A percentile compares a stretch with the other conserved stretches of the same genome.
These are phyloP conservation scores for Pseudogymnoascus sp. DNA, from an alignment of 2,329 filamentous ascomycete species.

Conservation along the genomic window DNA sequence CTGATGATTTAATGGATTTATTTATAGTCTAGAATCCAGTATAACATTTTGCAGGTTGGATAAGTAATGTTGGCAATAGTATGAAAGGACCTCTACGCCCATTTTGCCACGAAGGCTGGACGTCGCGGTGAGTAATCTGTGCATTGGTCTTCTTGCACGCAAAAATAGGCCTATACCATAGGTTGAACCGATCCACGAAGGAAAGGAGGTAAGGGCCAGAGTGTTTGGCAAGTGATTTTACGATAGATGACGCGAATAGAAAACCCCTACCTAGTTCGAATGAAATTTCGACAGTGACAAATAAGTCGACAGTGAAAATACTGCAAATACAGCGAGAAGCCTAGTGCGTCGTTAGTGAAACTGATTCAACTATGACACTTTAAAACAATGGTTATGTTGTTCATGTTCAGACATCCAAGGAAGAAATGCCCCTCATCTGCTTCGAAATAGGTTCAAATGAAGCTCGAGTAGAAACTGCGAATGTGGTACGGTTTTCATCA, in stretches of 20 bases:
- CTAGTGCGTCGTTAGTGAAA: not conserved
- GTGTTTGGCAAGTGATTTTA: constrained; percentile 59
- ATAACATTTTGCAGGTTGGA: not conserved
- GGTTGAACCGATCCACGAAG: constrained; percentile 34
- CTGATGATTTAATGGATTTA: too few relatives aligned
- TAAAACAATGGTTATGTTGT: constrained; percentile 2
- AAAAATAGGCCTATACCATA: constrained; percentile 78
- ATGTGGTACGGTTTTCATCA: constrained; percentile 73
- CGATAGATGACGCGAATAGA: not conserved
- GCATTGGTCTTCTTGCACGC: constrained; percentile 64
- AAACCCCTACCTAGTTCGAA: not conserved
- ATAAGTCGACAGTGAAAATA: not conserved
- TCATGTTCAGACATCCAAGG: constrained; percentile 65
- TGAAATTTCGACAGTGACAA: not conserved
- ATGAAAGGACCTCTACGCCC: constrained; percentile 64
- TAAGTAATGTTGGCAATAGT: constrained; percentile 50
- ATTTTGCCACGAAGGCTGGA: constrained; percentile 40
- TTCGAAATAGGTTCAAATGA: constrained; percentile 54
- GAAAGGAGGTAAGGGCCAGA: constrained; percentile 63
- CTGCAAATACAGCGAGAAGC: not conserved
- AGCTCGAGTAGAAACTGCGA: constrained; percentile 86
- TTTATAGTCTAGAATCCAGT: not conserved
- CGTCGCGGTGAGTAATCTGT: constrained; percentile 63
- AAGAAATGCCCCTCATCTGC: constrained; percentile 61
- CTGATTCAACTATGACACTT: not conserved